phyloP scores from a whole-genome alignment of 805 yeast genomes.

The Starmerella etchellsii region DNA sequence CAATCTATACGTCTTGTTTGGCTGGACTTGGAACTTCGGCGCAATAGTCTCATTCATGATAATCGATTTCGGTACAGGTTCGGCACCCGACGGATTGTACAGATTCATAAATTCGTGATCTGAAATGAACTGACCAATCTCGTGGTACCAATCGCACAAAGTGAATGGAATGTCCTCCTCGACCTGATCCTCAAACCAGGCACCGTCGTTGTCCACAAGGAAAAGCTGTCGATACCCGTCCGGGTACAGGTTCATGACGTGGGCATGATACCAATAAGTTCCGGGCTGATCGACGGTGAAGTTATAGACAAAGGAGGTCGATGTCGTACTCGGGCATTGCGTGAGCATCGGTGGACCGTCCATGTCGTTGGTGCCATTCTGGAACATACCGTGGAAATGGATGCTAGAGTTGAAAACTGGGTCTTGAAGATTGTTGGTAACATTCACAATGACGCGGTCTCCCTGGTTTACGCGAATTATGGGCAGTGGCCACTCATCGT shows the following conservation, averaged over 20 bases:
- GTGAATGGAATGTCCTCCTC: constrained; percentile 67
- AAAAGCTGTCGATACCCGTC: constrained; percentile 60
- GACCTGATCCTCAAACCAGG: constrained; percentile 47
- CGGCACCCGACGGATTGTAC: constrained; percentile 95
- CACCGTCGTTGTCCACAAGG: constrained; percentile 56
- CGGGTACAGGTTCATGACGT: constrained; percentile 77
- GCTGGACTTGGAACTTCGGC: constrained; percentile 44
- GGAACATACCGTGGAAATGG: constrained; percentile 93
- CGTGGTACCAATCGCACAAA: constrained; percentile 83
- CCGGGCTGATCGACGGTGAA: constrained; percentile 84
- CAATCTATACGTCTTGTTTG: constrained; percentile 71
- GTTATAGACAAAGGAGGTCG: constrained; percentile 62
- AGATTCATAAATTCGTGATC: constrained; percentile 45
- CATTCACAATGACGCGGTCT: constrained; percentile 59
- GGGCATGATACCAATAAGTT: constrained; percentile 96
- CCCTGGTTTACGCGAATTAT: constrained; percentile 60
- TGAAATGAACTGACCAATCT: constrained; percentile 36
- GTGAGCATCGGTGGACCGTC: constrained; percentile 85
- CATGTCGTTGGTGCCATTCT: constrained; percentile 58
- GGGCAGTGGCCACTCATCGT: constrained; percentile 82
- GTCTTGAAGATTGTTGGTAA: constrained; percentile 61
- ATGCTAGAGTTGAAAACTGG: constrained; percentile 49
- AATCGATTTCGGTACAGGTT: constrained; percentile 79
- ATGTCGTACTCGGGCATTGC: constrained; percentile 88
- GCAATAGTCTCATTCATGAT: constrained; percentile 65